Conservation (phyloP, 1,139 yeast species). For the Kodamaea ohmeri region DNA sequence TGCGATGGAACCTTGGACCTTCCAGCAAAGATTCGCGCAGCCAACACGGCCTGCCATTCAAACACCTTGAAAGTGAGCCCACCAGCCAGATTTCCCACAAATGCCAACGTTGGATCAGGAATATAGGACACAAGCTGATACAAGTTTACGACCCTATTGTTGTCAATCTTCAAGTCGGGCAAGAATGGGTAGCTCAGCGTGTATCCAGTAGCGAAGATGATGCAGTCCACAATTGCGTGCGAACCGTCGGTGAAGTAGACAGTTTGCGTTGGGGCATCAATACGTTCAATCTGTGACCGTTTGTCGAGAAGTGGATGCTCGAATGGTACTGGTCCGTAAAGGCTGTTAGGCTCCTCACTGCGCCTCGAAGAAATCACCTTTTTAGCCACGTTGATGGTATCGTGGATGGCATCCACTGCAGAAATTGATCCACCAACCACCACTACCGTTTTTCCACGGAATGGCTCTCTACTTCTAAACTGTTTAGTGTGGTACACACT, state of each 20-base stretch:
- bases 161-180: constrained; percentile 26
- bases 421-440: constrained; percentile 35
- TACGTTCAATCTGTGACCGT: constrained; percentile 15
- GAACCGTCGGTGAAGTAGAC: constrained; percentile 31
- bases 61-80: constrained; percentile 48
- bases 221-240: constrained; percentile 30
- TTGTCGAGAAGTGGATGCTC: constrained; percentile 19
- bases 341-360: constrained; percentile 9
- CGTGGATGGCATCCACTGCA: constrained; percentile 18
- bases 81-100: constrained; percentile 38
- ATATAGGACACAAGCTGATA: constrained; percentile 46
- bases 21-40: constrained; percentile 43
- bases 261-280: constrained; percentile 21
- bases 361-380: constrained; percentile 20
- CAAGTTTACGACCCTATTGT: constrained; percentile 35
- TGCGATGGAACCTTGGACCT: constrained; percentile 37
- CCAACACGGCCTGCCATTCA: constrained; percentile 45
- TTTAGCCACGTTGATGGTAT: constrained; percentile 14
- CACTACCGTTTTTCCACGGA: constrained; percentile 36
- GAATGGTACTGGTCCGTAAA: constrained; percentile 14
- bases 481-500: constrained; percentile 17
- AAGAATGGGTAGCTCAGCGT: constrained; percentile 43
- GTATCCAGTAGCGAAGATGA: constrained; percentile 52
- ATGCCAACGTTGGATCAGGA: constrained; percentile 43
- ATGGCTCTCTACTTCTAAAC: constrained; percentile 20